Evolutionary conservation across 208 protist genomes (phyloP).

Genomic region (Acanthamoeba triangularis): DNA sequence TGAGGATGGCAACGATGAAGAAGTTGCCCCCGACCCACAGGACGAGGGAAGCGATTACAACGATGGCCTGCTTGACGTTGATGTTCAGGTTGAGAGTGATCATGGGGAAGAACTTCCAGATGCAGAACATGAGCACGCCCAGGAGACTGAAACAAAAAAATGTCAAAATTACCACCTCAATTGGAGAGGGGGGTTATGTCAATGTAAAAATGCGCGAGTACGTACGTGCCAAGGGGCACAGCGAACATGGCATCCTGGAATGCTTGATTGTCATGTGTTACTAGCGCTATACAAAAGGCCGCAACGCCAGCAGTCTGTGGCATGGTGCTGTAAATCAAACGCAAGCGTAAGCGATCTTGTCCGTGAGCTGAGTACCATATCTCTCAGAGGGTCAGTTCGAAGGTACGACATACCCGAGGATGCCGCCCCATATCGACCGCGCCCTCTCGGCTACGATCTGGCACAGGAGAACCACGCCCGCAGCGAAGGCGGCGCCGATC

Average conservation of each 20-base stretch:
- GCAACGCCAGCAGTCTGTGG: constrained; percentile 15
- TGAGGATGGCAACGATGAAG: constrained; percentile 39
- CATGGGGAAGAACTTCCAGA: constrained; percentile 56
- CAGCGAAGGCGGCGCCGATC: constrained; percentile 23
- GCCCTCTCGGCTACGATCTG: constrained; percentile 9
- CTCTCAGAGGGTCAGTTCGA: neutral
- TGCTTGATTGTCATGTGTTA: neutral
- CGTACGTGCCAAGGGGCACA: constrained; percentile 40
- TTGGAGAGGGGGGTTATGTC: neutral
- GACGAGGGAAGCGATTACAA: neutral
- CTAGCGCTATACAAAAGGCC: constrained; percentile 31
- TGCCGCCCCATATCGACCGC: constrained; percentile 27
- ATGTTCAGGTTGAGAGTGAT: constrained; percentile 49
- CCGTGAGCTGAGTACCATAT: too few relatives aligned
- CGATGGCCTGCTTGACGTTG: constrained; percentile 45
- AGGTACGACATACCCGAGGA: neutral
- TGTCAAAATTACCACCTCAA: neutral
- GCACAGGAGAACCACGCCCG: constrained; percentile 23
- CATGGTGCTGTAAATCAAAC: neutral
- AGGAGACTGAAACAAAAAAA: neutral
- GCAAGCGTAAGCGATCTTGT: neutral
- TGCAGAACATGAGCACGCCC: constrained; percentile 42
- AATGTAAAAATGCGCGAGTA: neutral
- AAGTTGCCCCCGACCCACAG: constrained; percentile 22
- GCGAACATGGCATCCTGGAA: constrained; percentile 56